Percentiles rank a stretch among this genome's conserved stretches.
These are phyloP conservation scores for Rhizopus microsporus DNA, from an alignment of 371 early-diverging fungal species.

Conservation along the genomic window DNA sequence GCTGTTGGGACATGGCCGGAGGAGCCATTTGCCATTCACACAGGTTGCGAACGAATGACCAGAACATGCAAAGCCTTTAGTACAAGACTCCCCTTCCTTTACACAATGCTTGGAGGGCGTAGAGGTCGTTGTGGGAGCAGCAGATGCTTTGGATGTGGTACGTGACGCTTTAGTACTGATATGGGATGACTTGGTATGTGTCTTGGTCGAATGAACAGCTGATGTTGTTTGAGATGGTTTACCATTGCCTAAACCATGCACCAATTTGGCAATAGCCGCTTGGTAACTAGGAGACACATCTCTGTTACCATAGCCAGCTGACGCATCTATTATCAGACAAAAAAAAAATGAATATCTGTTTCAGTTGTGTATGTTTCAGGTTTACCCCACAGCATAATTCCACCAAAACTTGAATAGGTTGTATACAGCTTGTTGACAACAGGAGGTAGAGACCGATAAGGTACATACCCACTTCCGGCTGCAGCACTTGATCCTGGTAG, in stretches of 20 bases:
- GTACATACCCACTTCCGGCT: constrained; percentile 66
- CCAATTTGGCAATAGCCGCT: constrained; percentile 26
- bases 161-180: not conserved
- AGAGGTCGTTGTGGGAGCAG: constrained; percentile 8
- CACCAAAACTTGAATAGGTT: constrained; percentile 60
- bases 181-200: constrained; percentile 2
- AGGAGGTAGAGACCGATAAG: constrained; percentile 30
- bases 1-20: constrained; percentile 27
- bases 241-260: constrained; percentile 16
- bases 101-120: constrained; percentile 10
- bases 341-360: constrained; percentile 20
- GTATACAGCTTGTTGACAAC: constrained; percentile 32
- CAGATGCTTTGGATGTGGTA: not conserved
- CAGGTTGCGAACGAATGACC: constrained; percentile 30
- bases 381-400: constrained; percentile 68
- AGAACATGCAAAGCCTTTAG: constrained; percentile 21
- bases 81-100: constrained; percentile 17
- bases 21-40: constrained; percentile 26
- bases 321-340: constrained; percentile 37
- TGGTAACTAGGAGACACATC: constrained; percentile 34
- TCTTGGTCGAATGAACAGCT: too few species aligned
- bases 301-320: constrained; percentile 37
- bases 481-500: constrained; percentile 63
- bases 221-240: not conserved
- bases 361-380: constrained; percentile 30